Percentiles rank a stretch among this genome's conserved stretches.
These are phyloP conservation scores for Trametes punicea DNA, from an alignment of 768 basidiomycete genomes.

Conservation along the genomic window DNA sequence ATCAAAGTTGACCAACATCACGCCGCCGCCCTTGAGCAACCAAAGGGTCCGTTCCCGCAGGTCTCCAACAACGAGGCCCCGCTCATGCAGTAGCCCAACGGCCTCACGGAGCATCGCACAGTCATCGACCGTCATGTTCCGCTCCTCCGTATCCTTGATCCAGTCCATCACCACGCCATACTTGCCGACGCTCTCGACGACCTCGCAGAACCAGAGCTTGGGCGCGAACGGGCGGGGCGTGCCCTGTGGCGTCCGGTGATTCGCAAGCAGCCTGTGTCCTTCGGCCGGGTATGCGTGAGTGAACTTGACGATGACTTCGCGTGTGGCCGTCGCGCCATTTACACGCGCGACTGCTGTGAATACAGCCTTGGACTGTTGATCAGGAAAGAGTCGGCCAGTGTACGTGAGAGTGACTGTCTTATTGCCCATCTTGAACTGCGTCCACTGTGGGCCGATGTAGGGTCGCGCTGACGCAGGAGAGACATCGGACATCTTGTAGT, in stretches of 20 bases:
- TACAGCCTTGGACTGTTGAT: neutral
- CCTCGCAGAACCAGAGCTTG: constrained; percentile 1
- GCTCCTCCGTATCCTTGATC: neutral
- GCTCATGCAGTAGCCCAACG: constrained; percentile 15
- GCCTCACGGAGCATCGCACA: constrained; percentile 7
- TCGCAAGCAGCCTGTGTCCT: constrained; percentile 8
- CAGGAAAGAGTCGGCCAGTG: neutral
- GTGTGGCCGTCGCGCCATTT: neutral
- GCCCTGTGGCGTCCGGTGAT: neutral
- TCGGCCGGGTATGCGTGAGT: neutral
- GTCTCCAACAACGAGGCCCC: constrained; percentile 31
- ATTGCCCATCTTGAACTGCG: neutral
- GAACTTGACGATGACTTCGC: constrained; percentile 13
- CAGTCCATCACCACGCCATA: constrained; percentile 21
- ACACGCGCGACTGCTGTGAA: neutral
- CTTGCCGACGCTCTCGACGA: constrained; percentile 1
- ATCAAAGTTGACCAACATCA: constrained; percentile 26
- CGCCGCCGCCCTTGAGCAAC: constrained; percentile 9
- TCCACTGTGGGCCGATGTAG: constrained; percentile 9
- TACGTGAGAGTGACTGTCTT: constrained; percentile 1
- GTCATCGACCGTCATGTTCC: neutral
- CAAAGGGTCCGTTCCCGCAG: constrained; percentile 29
- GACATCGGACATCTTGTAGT: neutral
- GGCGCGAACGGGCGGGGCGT: constrained; percentile 9
- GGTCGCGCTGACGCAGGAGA: neutral